phyloP scores from a whole-genome alignment of 1,284 basidiomycete genomes.

The Leccinum huronense region DNA sequence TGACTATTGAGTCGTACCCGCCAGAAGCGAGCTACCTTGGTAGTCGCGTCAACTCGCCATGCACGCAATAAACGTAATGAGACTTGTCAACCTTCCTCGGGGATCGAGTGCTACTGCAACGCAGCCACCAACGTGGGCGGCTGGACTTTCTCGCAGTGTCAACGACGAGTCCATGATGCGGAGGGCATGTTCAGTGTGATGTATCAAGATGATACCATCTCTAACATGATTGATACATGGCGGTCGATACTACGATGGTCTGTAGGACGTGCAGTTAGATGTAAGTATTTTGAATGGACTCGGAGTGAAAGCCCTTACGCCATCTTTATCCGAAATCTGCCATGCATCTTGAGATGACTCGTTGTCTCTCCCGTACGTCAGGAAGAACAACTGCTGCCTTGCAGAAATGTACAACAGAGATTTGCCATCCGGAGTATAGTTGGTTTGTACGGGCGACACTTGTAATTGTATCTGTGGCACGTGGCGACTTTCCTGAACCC shows the following conservation, averaged over 20 bases:
- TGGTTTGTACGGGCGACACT: constrained; percentile 57
- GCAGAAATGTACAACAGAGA: constrained; percentile 62
- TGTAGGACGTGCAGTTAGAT: constrained; percentile 5
- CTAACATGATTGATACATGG: constrained; percentile 69
- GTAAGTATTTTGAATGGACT: neutral
- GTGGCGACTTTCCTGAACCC: constrained; percentile 58
- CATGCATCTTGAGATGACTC: constrained; percentile 62
- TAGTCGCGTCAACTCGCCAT: neutral
- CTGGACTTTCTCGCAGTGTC: constrained; percentile 51
- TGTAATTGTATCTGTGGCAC: constrained; percentile 59
- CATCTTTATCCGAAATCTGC: constrained; percentile 51
- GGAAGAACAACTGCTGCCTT: constrained; percentile 54
- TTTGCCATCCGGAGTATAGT: constrained; percentile 69
- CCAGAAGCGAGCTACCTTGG: constrained; percentile 71
- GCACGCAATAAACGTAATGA: neutral
- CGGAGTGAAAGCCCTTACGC: constrained; percentile 29
- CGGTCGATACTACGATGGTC: constrained; percentile 53
- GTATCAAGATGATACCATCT: constrained; percentile 63
- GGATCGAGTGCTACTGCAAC: constrained; percentile 72
- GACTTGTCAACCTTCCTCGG: constrained; percentile 53
- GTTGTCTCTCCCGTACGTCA: constrained; percentile 51
- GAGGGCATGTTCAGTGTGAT: constrained; percentile 59
- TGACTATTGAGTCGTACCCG: constrained; percentile 76
- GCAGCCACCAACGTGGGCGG: constrained; percentile 76
- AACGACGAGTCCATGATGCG: constrained; percentile 66